These are phyloP conservation scores for Cunninghamia lanceolata DNA, from an alignment of 75 land plant species.

Conservation along the genomic window DNA sequence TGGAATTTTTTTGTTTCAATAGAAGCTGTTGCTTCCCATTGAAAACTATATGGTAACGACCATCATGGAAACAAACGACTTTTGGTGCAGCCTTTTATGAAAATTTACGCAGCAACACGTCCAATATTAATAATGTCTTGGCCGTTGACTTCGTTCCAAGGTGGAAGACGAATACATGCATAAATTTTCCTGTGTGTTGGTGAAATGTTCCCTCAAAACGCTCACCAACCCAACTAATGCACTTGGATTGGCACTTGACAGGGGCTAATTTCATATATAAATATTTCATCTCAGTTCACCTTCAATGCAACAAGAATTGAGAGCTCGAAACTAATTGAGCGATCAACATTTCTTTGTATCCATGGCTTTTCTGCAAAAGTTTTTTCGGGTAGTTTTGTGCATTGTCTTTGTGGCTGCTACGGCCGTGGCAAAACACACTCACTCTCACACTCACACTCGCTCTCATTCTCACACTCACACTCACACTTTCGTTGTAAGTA, in stretches of 20 bases:
- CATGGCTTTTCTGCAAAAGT: neutral
- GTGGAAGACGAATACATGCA: too few species aligned
- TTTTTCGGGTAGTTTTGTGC: neutral
- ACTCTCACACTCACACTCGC: too few species aligned
- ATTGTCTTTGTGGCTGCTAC: neutral
- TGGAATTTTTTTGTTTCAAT: too few species aligned
- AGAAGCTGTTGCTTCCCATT: neutral
- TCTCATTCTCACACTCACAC: neutral
- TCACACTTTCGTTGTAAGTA: neutral
- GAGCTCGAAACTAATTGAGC: neutral
- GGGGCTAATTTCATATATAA: neutral
- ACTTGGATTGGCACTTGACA: too few species aligned
- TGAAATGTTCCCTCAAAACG: too few species aligned
- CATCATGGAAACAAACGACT: neutral
- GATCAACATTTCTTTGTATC: too few species aligned
- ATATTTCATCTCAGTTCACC: neutral
- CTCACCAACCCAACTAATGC: too few species aligned
- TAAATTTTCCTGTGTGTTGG: neutral
- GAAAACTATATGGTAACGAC: neutral
- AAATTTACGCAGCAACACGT: neutral
- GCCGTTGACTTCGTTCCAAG: neutral
- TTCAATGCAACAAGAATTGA: neutral
- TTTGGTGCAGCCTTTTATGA: neutral
- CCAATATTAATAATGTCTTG: neutral
- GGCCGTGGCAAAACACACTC: neutral